Evolutionary conservation across 805 yeast species (phyloP).

Genomic region (Clavispora phyllophila): DNA sequence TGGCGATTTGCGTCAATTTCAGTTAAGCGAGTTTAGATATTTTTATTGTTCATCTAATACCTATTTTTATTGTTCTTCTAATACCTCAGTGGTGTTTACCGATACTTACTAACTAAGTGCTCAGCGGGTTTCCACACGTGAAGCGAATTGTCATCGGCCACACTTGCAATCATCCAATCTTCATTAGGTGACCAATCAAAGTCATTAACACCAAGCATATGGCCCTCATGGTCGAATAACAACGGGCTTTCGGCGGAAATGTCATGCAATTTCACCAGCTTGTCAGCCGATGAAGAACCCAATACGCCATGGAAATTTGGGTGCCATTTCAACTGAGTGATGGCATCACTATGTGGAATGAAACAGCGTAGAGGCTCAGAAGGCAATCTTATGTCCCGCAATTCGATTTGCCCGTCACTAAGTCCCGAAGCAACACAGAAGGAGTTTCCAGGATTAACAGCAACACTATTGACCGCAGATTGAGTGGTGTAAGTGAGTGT

Average conservation of each 20-base stretch:
- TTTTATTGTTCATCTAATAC: too few relatives aligned
- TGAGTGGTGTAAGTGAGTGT: constrained; percentile 3
- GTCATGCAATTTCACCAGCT: constrained; percentile 61
- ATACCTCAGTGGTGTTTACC: neutral
- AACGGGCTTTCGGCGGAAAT: constrained; percentile 26
- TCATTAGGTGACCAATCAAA: constrained; percentile 75
- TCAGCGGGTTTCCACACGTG: constrained; percentile 76
- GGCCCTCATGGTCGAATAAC: constrained; percentile 78
- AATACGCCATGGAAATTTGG: constrained; percentile 48
- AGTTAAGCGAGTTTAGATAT: too few relatives aligned
- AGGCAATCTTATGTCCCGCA: constrained; percentile 62
- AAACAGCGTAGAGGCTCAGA: constrained; percentile 6
- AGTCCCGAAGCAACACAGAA: constrained; percentile 66
- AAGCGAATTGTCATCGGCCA: constrained; percentile 79
- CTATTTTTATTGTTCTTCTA: too few relatives aligned
- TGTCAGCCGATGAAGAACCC: constrained; percentile 64
- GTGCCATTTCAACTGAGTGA: constrained; percentile 74
- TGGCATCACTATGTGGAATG: constrained; percentile 45
- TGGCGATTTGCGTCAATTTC: too few relatives aligned
- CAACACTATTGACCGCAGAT: constrained; percentile 52
- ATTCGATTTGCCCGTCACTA: constrained; percentile 45
- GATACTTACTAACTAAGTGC: constrained; percentile 1
- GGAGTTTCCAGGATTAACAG: constrained; percentile 54
- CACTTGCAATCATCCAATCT: constrained; percentile 67
- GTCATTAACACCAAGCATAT: constrained; percentile 81